Evolutionary conservation across 208 protist species (phyloP).

Genomic region (Trypanosoma grayi): DNA sequence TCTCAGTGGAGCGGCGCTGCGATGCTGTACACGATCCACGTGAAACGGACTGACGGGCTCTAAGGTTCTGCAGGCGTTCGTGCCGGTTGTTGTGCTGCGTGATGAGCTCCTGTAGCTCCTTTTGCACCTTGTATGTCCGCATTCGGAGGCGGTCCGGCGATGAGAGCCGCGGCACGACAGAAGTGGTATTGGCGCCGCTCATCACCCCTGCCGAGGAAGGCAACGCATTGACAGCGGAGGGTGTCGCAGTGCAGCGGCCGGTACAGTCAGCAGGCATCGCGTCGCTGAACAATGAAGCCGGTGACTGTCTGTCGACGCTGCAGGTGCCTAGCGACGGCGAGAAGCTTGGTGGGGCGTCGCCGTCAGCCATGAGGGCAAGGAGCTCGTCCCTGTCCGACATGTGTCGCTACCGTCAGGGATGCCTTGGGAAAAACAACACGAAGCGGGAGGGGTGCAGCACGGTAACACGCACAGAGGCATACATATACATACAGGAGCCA

Average conservation of each 20-base stretch:
- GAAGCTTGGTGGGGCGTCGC: neutral
- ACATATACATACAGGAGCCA: slow-evolving; percentile 19
- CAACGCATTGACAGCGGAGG: neutral
- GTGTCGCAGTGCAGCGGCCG: no score
- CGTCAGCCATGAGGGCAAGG: neutral
- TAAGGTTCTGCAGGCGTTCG: slow-evolving; percentile 50
- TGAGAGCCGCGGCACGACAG: slow-evolving; percentile 15
- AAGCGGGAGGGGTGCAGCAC: neutral
- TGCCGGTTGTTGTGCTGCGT: slow-evolving; percentile 43
- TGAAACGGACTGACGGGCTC: slow-evolving; percentile 22
- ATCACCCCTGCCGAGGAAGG: neutral
- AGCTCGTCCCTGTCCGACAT: neutral
- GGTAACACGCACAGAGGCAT: neutral
- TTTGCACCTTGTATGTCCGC: slow-evolving; percentile 43
- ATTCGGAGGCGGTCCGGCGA: slow-evolving; percentile 67
- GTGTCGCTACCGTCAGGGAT: neutral
- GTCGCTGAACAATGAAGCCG: neutral
- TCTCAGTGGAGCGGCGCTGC: neutral
- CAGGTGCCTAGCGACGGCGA: neutral
- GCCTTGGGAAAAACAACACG: neutral
- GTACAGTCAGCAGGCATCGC: neutral
- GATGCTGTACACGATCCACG: neutral
- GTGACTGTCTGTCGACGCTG: neutral
- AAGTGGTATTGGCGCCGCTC: slow-evolving; percentile 2
- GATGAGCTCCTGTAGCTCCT: slow-evolving; percentile 64